Conservation (phyloP, 1,139 yeast genomes). For the Zygotorulaspora mrakii region DNA sequence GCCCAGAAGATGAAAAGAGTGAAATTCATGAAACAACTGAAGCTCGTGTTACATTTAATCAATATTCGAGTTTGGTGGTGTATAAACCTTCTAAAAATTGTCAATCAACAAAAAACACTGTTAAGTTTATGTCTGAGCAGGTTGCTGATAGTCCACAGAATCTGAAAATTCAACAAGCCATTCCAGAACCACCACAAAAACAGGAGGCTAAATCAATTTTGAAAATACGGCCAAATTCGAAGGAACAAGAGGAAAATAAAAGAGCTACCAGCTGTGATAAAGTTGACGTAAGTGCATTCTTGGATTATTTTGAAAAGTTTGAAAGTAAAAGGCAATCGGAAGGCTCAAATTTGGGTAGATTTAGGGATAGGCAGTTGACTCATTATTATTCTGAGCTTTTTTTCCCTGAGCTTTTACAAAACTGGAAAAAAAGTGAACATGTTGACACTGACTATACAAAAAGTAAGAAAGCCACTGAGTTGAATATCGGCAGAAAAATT, state of each 20-base stretch:
- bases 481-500: conserved; percentile 22
- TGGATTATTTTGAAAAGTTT: conserved; percentile 22
- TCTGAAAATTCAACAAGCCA: neutral
- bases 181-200: neutral
- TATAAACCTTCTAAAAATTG: conserved; percentile 24
- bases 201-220: conserved; percentile 23
- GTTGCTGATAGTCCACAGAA: conserved; percentile 2
- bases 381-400: conserved; percentile 26
- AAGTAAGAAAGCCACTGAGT: conserved; percentile 23
- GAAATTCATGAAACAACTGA: conserved; percentile 8
- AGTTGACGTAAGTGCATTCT: conserved; percentile 25
- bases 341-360: conserved; percentile 21
- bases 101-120: conserved; percentile 4
- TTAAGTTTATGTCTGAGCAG: conserved; percentile 9
- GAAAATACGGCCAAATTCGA: conserved; percentile 23
- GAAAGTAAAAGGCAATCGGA: conserved; percentile 25
- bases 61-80: conserved; percentile 25
- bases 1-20: conserved; percentile 5
- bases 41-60: conserved; percentile 27
- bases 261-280: conserved; percentile 29
- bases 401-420: conserved; percentile 19
- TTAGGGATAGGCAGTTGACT: conserved; percentile 28
- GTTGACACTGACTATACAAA: conserved; percentile 12
- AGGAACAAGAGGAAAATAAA: conserved; percentile 22
- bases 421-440: conserved; percentile 6